Conservation (phyloP, 441 rosid species). For the Populus hybrid region DNA sequence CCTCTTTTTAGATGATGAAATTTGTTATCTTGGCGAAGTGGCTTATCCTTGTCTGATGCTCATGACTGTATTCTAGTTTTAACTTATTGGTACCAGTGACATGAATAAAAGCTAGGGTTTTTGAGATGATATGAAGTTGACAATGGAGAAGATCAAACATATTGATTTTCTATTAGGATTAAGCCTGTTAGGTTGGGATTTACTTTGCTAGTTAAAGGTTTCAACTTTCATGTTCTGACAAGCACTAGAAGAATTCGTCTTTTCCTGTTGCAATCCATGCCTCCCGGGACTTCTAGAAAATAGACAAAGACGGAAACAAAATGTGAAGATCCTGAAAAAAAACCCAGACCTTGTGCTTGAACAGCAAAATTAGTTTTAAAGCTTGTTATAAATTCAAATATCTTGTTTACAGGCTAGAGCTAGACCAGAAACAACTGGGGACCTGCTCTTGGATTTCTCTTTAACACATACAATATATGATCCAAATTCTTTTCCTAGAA, state of each 20-base stretch:
- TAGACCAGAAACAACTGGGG: not conserved
- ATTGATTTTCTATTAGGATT: not conserved
- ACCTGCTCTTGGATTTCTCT: not conserved
- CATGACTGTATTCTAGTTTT: not conserved
- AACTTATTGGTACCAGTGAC: not conserved
- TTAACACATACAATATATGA: no score
- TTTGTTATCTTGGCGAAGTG: not conserved
- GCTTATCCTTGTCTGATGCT: not conserved
- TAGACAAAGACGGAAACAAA: not conserved
- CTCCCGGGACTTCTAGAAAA: not conserved
- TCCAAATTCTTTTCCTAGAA: not conserved
- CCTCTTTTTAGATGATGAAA: not conserved
- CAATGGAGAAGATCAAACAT: not conserved
- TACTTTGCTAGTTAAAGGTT: not conserved
- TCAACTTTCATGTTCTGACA: not conserved
- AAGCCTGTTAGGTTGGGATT: not conserved
- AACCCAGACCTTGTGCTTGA: not conserved
- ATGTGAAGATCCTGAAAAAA: not conserved
- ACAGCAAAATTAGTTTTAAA: not conserved
- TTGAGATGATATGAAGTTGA: not conserved
- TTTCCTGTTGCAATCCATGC: not conserved
- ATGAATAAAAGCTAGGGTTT: not conserved
- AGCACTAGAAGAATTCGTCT: not conserved
- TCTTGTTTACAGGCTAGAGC: not conserved
- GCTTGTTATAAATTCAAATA: not conserved